Conservation (phyloP, 148 eudicot species). For the Polygonum maritimum region DNA sequence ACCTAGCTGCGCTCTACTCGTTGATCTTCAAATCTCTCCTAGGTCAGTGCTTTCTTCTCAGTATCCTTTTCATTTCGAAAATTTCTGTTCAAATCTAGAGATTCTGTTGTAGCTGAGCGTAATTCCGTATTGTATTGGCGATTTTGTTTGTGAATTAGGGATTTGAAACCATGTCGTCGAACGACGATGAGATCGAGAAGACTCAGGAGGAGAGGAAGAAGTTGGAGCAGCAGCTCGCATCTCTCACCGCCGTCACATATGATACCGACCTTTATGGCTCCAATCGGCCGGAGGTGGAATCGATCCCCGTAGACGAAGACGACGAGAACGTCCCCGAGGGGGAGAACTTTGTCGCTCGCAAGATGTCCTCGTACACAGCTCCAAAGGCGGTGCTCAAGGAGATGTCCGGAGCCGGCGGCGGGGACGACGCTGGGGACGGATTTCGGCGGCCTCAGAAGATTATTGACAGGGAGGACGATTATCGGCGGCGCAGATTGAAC, state of each 20-base stretch:
- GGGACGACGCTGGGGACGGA: constrained; percentile 32
- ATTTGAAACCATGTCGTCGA: constrained; percentile 18
- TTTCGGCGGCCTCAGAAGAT: constrained; percentile 56
- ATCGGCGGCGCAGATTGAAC: constrained; percentile 56
- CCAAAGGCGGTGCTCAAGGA: constrained; percentile 70
- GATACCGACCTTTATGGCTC: constrained; percentile 68
- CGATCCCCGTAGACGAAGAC: constrained; percentile 75
- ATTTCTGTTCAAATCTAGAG: background rate
- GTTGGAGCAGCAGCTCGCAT: constrained; percentile 21
- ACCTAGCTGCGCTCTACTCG: background rate
- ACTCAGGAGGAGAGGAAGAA: constrained; percentile 84
- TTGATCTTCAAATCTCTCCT: background rate
- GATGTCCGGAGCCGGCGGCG: constrained; percentile 53
- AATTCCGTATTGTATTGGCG: background rate
- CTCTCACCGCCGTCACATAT: constrained; percentile 48
- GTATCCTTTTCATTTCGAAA: background rate
- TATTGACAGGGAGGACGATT: constrained; percentile 82
- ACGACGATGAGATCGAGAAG: constrained; percentile 63
- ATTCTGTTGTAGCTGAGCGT: background rate
- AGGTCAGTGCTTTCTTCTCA: background rate
- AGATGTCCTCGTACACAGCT: constrained; percentile 70
- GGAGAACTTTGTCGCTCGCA: constrained; percentile 58
- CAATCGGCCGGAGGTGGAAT: constrained; percentile 45
- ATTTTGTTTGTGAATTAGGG: background rate
- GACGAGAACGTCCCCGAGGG: constrained; percentile 48